Evolutionary conservation across 1,284 basidiomycete genomes (phyloP), one percentile per base, ranked within the genome.

Genomic region (Melanopsichium pennsylvanicum): DNA sequence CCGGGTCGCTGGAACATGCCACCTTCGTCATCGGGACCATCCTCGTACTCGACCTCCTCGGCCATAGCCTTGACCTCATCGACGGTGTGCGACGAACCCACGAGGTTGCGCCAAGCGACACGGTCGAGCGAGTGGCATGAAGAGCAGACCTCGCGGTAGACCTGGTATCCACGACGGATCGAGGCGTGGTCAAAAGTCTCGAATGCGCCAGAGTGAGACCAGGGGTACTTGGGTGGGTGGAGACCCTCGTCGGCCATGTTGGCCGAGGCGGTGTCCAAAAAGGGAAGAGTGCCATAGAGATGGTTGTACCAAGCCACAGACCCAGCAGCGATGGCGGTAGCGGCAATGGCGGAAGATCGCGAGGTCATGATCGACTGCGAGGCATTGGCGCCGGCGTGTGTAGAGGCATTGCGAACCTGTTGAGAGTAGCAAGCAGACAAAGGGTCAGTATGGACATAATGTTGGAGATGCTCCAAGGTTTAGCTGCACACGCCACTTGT

Each of bases 1-100:
- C 93, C 97, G 32, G 96, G 96, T 70, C 96, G 87, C 84, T 93
- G 88, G 87, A 97, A 98, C 93, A 97, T 97, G 83, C 97, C 92
- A 68, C 96, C 96, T 74, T 91, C 86, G 78, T 90, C 90, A 82
- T 97, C 89, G 47, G 96, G 96, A 48, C 96, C 96, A 81, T 98
- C 96, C 78, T 88, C 87, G 84, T 98, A 98, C 84, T 99, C 96
- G 62, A 95, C 85, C 56, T 80, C 77, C 84, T 95, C 94, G 29
- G 96, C 95, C 90, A 98, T 88, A 9, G 86, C 86, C 83, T 92
- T 92, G 68, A 86, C 87, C 84, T 99, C 95, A 75, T 95, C 92
- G 44, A 87, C 95, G 66, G 90, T 92, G 85, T 98, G 96, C 32
- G 93, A 97, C 57, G 97, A 92, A 81, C 93, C 96, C 74, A 99